phyloP scores from a whole-genome alignment of 768 basidiomycete genomes.

The Stropharia rugosoannulata region DNA sequence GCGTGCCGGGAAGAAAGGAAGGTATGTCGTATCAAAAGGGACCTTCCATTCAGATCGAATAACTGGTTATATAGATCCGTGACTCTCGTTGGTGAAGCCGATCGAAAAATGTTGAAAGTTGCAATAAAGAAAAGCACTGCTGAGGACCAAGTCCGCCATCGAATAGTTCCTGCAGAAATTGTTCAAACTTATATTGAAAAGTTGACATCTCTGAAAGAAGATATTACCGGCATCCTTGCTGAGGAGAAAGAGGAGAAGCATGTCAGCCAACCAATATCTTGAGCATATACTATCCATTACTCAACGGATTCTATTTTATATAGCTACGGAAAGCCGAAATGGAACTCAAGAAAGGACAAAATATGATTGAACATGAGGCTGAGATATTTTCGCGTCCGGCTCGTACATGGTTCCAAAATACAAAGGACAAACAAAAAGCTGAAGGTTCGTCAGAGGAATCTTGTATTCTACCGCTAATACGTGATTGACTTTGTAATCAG shows the following conservation, averaged over 20 bases:
- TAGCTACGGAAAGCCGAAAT: constrained; percentile 91
- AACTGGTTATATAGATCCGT: constrained; percentile 61
- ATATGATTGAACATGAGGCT: constrained; percentile 88
- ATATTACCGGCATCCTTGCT: constrained; percentile 74
- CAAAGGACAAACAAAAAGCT: constrained; percentile 77
- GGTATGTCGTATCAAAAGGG: constrained; percentile 48
- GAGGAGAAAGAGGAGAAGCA: constrained; percentile 98
- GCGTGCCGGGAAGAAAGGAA: constrained; percentile 88
- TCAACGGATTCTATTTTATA: neutral
- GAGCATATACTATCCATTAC: constrained; percentile 1
- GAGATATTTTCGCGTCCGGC: constrained; percentile 95
- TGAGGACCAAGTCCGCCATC: constrained; percentile 84
- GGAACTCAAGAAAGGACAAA: constrained; percentile 93
- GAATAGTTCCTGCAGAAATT: constrained; percentile 78
- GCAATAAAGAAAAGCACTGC: constrained; percentile 86
- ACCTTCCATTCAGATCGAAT: constrained; percentile 1
- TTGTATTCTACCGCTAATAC: neutral
- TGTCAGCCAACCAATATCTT: constrained; percentile 33
- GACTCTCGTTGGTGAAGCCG: constrained; percentile 92
- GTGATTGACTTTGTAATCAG: constrained; percentile 36
- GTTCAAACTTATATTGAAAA: constrained; percentile 69
- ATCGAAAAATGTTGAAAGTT: constrained; percentile 94
- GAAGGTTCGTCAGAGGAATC: constrained; percentile 52
- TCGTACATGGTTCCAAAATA: constrained; percentile 97
- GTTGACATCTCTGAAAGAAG: constrained; percentile 68